These are phyloP conservation scores for Candida sphagnicola DNA, from an alignment of 805 yeast species.

Conservation along the genomic window DNA sequence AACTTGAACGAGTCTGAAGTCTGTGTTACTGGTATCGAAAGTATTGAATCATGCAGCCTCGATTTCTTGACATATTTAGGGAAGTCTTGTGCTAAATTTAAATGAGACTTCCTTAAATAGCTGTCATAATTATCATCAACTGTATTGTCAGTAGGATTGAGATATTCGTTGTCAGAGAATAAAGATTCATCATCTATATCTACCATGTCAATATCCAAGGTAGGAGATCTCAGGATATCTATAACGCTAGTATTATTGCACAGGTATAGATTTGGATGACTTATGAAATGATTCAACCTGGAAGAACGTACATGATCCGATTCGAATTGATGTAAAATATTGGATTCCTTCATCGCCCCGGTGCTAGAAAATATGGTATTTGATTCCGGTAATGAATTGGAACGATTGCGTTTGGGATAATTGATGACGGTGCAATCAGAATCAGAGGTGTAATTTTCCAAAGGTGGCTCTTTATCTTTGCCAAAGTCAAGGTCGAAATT, in stretches of 20 bases:
- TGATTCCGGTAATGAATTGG: constrained; percentile 19
- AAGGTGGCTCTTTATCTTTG: neutral
- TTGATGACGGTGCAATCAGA: constrained; percentile 11
- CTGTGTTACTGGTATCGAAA: neutral
- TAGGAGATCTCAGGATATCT: neutral
- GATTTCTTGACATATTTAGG: constrained; percentile 24
- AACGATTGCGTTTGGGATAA: constrained; percentile 8
- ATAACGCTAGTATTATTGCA: neutral
- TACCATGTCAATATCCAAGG: constrained; percentile 1
- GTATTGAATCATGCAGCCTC: constrained; percentile 15
- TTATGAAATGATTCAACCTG: constrained; percentile 20
- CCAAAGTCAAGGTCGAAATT: neutral
- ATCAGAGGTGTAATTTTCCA: neutral
- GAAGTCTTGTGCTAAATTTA: constrained; percentile 26
- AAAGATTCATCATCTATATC: constrained; percentile 17
- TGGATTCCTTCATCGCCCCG: constrained; percentile 6
- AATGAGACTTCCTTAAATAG: constrained; percentile 30
- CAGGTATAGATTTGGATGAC: constrained; percentile 10
- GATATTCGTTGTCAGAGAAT: constrained; percentile 12
- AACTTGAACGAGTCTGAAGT: constrained; percentile 17
- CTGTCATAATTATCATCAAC: constrained; percentile 22
- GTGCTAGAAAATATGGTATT: neutral
- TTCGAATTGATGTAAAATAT: constrained; percentile 10
- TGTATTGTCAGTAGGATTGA: constrained; percentile 3
- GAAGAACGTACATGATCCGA: constrained; percentile 14